phyloP scores from a whole-genome alignment of 306 rosid genomes.

The Fragaria nilgerrensis region DNA sequence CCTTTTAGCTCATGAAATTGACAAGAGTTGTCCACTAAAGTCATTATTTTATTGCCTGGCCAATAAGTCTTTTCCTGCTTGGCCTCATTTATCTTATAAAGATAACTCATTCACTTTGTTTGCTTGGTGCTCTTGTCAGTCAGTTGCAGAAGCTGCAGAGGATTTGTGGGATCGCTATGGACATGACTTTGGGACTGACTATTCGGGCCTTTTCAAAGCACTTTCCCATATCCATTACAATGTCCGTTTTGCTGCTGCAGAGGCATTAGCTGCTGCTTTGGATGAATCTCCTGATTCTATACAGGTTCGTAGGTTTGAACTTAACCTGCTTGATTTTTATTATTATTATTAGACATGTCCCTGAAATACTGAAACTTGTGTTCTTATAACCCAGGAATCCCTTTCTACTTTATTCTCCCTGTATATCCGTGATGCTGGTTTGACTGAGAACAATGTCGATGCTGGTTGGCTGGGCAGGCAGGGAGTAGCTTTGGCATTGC shows the following conservation, averaged over 20 bases:
- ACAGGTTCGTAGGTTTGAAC: constrained; percentile 55
- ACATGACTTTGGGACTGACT: constrained; percentile 82
- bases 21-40: neutral
- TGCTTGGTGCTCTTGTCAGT: constrained; percentile 44
- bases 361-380: neutral
- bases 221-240: constrained; percentile 79
- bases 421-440: constrained; percentile 72
- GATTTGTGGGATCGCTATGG: constrained; percentile 98
- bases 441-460: constrained; percentile 59
- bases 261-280: constrained; percentile 93
- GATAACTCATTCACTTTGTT: neutral
- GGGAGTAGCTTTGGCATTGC: constrained; percentile 88
- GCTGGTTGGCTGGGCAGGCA: constrained; percentile 94
- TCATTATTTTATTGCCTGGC: neutral
- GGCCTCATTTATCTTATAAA: neutral
- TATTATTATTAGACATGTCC: no score
- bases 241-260: constrained; percentile 87
- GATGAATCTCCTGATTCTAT: constrained; percentile 89
- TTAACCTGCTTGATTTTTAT: neutral
- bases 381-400: constrained; percentile 59
- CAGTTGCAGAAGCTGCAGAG: constrained; percentile 89
- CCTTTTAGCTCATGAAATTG: neutral
- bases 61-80: neutral
- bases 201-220: constrained; percentile 82
- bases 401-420: constrained; percentile 84